These are phyloP conservation scores for Paraurostyla sp. DNA, from an alignment of 73 alveolate genomes.

Conservation along the genomic window DNA sequence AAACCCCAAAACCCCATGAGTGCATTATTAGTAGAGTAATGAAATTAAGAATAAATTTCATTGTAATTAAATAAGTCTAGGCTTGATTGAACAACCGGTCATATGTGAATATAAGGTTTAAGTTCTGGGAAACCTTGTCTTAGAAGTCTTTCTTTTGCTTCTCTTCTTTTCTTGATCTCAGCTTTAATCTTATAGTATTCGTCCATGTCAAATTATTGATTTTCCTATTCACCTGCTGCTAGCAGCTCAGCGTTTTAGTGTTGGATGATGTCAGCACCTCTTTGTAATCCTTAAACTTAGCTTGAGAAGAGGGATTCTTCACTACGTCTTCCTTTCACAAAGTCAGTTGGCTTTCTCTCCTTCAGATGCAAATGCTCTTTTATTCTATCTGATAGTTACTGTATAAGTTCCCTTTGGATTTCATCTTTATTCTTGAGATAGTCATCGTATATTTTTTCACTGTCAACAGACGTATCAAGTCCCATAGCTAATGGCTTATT, in stretches of 20 bases:
- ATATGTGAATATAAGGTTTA: conserved; percentile 17
- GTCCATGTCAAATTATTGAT: conserved; percentile 17
- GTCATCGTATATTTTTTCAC: not conserved
- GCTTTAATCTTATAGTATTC: conserved; percentile 43
- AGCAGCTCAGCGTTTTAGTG: not conserved
- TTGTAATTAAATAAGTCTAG: too few relatives aligned
- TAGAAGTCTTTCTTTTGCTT: conserved; percentile 64
- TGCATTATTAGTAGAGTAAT: too few relatives aligned
- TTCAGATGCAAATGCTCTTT: conserved; percentile 2
- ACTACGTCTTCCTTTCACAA: conserved; percentile 21
- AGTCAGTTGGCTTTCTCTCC: conserved; percentile 19
- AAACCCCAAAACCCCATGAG: too few relatives aligned
- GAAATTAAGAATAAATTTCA: not conserved
- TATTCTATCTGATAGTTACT: not conserved
- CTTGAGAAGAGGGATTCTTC: not conserved
- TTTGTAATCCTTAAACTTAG: not conserved
- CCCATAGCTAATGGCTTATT: not conserved
- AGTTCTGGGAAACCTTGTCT: conserved; percentile 63
- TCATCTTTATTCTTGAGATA: not conserved
- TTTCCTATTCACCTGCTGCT: not conserved
- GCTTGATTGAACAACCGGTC: too few relatives aligned
- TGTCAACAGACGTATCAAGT: not conserved
- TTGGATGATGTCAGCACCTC: not conserved
- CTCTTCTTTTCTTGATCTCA: conserved; percentile 58
- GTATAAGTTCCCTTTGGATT: not conserved